Percentiles rank a stretch among this genome's conserved stretches.
phyloP scores from a whole-genome alignment of 2,329 filamentous ascomycete genomes.

The Falciphora oryzae region DNA sequence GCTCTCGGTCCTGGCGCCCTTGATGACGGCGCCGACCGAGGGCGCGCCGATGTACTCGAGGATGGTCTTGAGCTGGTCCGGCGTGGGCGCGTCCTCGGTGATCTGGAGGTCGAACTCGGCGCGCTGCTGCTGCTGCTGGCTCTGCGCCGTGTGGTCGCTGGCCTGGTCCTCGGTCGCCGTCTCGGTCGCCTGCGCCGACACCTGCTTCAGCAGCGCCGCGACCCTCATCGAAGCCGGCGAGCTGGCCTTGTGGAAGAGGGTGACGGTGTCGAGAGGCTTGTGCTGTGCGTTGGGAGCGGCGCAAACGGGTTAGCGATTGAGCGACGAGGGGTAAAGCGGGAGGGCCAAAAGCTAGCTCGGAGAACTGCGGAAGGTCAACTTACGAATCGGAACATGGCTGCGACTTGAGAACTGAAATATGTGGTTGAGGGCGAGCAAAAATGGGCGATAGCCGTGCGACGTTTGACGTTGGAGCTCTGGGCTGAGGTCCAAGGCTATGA shows the following conservation, averaged over 20 bases:
- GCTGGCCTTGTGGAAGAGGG: conserved; percentile 86
- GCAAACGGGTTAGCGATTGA: conserved; percentile 8
- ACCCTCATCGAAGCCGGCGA: conserved; percentile 67
- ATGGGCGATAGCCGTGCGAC: not conserved
- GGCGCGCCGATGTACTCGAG: conserved; percentile 50
- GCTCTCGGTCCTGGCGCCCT: conserved; percentile 64
- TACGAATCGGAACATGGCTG: conserved; percentile 43
- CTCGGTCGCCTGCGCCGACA: conserved; percentile 61
- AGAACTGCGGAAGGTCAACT: conserved; percentile 18
- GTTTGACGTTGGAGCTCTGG: conserved; percentile 1
- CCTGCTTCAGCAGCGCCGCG: conserved; percentile 73
- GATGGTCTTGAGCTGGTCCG: conserved; percentile 30
- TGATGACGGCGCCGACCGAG: conserved; percentile 57
- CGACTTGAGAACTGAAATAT: conserved; percentile 6
- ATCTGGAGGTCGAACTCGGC: conserved; percentile 72
- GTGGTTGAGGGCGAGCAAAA: not conserved
- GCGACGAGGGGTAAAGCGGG: not conserved
- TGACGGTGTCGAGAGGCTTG: conserved; percentile 85
- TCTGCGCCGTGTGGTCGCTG: conserved; percentile 57
- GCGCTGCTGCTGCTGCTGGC: conserved; percentile 39
- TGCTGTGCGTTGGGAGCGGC: conserved; percentile 38
- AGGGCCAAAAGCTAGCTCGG: not conserved
- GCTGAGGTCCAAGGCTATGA: conserved; percentile 8
- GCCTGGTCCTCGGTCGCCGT: conserved; percentile 71
- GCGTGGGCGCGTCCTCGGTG: conserved; percentile 54